Evolutionary conservation across 257 asterid genomes (phyloP).

Genomic region (Haberlea rhodopensis): DNA sequence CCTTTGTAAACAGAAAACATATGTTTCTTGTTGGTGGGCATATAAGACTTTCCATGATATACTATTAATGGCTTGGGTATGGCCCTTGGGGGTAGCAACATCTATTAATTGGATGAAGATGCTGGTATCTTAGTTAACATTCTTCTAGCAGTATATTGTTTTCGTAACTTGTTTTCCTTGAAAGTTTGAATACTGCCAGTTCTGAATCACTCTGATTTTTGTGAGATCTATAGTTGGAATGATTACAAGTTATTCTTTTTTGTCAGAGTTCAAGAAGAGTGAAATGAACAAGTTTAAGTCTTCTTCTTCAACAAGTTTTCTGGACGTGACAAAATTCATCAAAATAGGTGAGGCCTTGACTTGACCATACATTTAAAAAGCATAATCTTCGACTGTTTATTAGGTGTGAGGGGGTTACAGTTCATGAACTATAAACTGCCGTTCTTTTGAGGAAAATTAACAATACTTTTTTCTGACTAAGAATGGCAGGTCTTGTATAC

Average conservation of each 20-base stretch:
- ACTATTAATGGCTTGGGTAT: slow-evolving; percentile 17
- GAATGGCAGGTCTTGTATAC: slow-evolving; percentile 96
- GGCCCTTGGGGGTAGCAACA: slow-evolving; percentile 11
- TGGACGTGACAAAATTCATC: slow-evolving; percentile 41
- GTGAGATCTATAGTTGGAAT: slow-evolving; percentile 17
- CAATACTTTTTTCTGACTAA: slow-evolving; percentile 24
- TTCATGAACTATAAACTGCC: slow-evolving; percentile 10
- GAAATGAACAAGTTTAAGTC: slow-evolving; percentile 50
- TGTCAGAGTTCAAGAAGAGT: slow-evolving; percentile 75
- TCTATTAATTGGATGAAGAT: slow-evolving; percentile 13
- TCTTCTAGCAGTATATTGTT: background rate
- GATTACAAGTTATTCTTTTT: slow-evolving; percentile 22
- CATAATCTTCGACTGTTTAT: background rate
- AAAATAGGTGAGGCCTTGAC: slow-evolving; percentile 45
- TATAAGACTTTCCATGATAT: slow-evolving; percentile 10
- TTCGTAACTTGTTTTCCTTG: slow-evolving; percentile 3
- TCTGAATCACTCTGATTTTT: slow-evolving; percentile 5
- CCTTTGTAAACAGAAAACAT: background rate
- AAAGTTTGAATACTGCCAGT: slow-evolving; percentile 18
- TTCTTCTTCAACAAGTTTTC: slow-evolving; percentile 58
- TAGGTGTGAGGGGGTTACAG: background rate
- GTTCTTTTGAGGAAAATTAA: slow-evolving; percentile 11
- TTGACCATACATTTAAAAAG: slow-evolving; percentile 12
- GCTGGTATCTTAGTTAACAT: slow-evolving; percentile 8
- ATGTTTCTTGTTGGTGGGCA: background rate